Base-by-base conservation (phyloP, 768 basidiomycete species). In the Amanita pseudoporphyria region DNA sequence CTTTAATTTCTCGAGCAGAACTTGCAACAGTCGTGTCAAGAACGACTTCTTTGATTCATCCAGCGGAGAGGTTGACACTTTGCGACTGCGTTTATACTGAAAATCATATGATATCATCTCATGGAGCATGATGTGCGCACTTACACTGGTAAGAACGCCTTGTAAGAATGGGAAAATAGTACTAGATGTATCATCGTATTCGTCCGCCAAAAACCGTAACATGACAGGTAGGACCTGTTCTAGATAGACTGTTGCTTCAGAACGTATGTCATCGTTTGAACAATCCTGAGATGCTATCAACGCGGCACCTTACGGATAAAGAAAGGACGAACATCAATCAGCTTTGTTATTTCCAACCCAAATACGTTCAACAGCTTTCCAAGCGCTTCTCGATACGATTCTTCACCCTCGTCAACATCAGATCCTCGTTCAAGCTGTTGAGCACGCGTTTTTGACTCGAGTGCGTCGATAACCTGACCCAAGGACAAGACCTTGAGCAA, bases 401-500 rank as follows among this genome's bases (percentile, higher is more conserved):
- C 87, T 60, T 90, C 86, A 24, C 84, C 90, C 59, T 93, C 88
- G 56, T 93, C 87, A n/a, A 77, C 77, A 31, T 82, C 77, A 0
- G 71, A 69, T n/a, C 82, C 82, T 2, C 85, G 72, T 56, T 77
- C 79, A 6, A 71, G 62, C 62, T 85, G 82, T 58, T 86, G 76
- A 50, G 69, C 65, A 22, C 83, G 74, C 9, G 87, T 86, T 64
- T 86, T 84, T 19, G 76, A 62, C 67, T 95, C 89, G 19, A 98
- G 69, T 1, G 85, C 82, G 35, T 82, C 81, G 9, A 98, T 69
- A 16, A 95, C 86, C 53, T 84, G 77, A 9, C 82, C 84, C 22
- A 98, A 69, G 16, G 94, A 85, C 28, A 99, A 76, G 3, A 96
- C 88, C 59, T 90, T 85, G 58, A 98, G 73, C 13, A 98, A 73